Conservation (phyloP, 768 basidiomycete species). For the Boletus rubescentipes region DNA sequence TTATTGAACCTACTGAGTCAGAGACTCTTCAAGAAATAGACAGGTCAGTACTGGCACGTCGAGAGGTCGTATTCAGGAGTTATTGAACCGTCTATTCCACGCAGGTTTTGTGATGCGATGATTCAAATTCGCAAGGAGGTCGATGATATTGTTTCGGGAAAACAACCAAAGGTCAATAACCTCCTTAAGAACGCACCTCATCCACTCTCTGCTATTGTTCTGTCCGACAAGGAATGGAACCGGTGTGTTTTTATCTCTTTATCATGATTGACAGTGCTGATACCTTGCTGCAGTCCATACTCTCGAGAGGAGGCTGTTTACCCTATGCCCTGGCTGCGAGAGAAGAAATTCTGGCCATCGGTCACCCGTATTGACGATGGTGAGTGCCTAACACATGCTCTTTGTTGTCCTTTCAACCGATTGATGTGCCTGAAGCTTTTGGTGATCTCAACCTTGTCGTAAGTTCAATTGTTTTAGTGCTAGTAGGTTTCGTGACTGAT, state of each 20-base stretch:
- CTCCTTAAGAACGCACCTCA: slow-evolving; percentile 94
- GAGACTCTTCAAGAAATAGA: slow-evolving; percentile 94
- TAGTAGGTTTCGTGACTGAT: slow-evolving; percentile 9
- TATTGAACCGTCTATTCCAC: background rate
- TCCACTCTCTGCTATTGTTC: slow-evolving; percentile 67
- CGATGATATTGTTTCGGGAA: slow-evolving; percentile 81
- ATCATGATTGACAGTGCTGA: slow-evolving; percentile 5
- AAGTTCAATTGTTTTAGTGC: slow-evolving; percentile 35
- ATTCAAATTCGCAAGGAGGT: slow-evolving; percentile 93
- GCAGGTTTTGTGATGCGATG: slow-evolving; percentile 97
- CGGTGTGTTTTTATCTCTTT: slow-evolving; percentile 45
- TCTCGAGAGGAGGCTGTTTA: slow-evolving; percentile 89
- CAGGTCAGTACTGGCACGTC: slow-evolving; percentile 42
- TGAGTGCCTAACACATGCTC: slow-evolving; percentile 37
- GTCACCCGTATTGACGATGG: slow-evolving; percentile 93
- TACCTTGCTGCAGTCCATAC: slow-evolving; percentile 63
- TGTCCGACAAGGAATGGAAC: slow-evolving; percentile 84
- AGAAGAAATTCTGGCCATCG: slow-evolving; percentile 97
- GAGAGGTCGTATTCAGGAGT: background rate
- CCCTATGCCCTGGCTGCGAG: slow-evolving; percentile 76
- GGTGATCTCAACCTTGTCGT: slow-evolving; percentile 91
- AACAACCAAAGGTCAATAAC: slow-evolving; percentile 90
- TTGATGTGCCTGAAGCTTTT: slow-evolving; percentile 56
- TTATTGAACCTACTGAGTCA: slow-evolving; percentile 97
- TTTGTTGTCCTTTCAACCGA: background rate